These are phyloP conservation scores for Breviolum minutum DNA, from an alignment of 73 alveolate species.

Conservation along the genomic window DNA sequence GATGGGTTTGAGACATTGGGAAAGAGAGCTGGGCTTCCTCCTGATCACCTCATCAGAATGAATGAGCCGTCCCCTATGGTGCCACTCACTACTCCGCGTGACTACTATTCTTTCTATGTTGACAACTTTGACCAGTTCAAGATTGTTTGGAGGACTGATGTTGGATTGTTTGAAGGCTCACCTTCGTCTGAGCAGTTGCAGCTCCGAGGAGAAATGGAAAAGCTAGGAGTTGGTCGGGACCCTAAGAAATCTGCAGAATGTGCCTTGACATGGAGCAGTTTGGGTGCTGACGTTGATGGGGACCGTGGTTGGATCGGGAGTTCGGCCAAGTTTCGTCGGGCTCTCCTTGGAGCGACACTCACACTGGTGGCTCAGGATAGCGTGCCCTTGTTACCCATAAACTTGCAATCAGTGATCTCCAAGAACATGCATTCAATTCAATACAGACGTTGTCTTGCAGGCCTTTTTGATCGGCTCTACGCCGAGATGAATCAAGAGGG, in stretches of 20 bases:
- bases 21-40: background rate
- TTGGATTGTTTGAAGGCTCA: constrained; percentile 20
- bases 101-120: constrained; percentile 21
- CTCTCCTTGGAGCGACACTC: background rate
- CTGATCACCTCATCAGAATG: background rate
- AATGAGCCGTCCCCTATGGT: background rate
- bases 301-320: background rate
- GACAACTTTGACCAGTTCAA: constrained; percentile 56
- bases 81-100: constrained; percentile 6
- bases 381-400: background rate
- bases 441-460: background rate
- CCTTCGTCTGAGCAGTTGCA: background rate
- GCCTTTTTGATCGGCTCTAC: background rate
- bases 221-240: background rate
- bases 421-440: constrained; percentile 52
- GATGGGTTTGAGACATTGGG: background rate
- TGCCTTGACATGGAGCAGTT: background rate
- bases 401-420: background rate
- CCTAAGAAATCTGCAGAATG: background rate
- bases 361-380: background rate
- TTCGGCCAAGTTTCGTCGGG: background rate
- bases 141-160: background rate
- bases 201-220: background rate
- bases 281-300: constrained; percentile 49
- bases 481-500: background rate